Percentiles rank a stretch among this genome's conserved stretches.
Conservation (phyloP, 2,329 filamentous ascomycete species). For the Drechslera avenae region DNA sequence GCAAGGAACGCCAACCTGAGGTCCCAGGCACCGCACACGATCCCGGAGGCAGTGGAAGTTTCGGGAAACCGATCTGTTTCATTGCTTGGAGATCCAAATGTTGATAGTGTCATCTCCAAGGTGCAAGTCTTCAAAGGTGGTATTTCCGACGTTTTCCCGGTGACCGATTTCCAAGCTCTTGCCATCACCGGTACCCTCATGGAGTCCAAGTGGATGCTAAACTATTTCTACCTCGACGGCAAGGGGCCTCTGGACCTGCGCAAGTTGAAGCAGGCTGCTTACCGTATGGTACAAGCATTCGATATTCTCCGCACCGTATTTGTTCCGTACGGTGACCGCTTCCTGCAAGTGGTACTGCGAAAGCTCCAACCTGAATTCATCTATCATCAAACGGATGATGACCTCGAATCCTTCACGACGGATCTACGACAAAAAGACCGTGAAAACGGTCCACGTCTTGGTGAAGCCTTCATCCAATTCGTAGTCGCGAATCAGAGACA, state of each 20-base stretch:
- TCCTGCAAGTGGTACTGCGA: slow-evolving; percentile 41
- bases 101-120: slow-evolving; percentile 44
- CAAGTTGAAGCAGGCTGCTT: slow-evolving; percentile 39
- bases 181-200: slow-evolving; percentile 43
- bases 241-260: slow-evolving; percentile 38
- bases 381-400: slow-evolving; percentile 37
- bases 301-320: slow-evolving; percentile 46
- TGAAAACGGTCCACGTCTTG: slow-evolving; percentile 36
- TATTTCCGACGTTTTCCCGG: slow-evolving; percentile 41
- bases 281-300: slow-evolving; percentile 40
- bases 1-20: slow-evolving; percentile 20
- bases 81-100: slow-evolving; percentile 40
- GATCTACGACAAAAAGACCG: slow-evolving; percentile 38
- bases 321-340: slow-evolving; percentile 41
- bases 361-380: slow-evolving; percentile 41
- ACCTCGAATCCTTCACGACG: slow-evolving; percentile 36
- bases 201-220: slow-evolving; percentile 45
- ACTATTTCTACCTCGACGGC: slow-evolving; percentile 44
- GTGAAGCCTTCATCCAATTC: slow-evolving; percentile 41
- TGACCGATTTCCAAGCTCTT: slow-evolving; percentile 43
- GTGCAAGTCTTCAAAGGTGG: slow-evolving; percentile 45
- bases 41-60: slow-evolving; percentile 30
- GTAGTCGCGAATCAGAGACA: slow-evolving; percentile 40
- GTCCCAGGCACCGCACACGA: slow-evolving; percentile 31
- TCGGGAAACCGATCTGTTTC: slow-evolving; percentile 32